These are phyloP conservation scores for Aspergillus aculeatus DNA, from an alignment of 2,329 filamentous ascomycete species.

Conservation along the genomic window DNA sequence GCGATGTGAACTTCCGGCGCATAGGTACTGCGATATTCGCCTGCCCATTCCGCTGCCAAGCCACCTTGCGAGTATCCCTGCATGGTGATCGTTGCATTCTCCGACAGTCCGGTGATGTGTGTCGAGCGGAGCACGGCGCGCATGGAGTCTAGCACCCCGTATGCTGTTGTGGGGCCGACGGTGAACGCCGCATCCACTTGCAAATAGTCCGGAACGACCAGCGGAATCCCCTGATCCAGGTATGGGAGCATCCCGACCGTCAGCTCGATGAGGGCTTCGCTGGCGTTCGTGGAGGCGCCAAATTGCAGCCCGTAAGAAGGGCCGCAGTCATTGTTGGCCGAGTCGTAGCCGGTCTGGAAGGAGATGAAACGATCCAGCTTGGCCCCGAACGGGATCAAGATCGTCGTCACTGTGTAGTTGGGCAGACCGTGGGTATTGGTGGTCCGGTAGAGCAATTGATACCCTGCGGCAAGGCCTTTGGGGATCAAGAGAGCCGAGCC, in stretches of 20 bases:
- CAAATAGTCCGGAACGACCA: not conserved
- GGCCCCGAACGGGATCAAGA: not conserved
- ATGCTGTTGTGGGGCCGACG: not conserved
- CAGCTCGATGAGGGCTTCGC: not conserved
- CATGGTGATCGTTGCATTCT: not conserved
- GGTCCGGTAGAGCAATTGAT: not conserved
- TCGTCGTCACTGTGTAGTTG: not conserved
- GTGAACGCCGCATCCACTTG: not conserved
- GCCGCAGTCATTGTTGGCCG: not conserved
- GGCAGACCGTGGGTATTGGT: not conserved
- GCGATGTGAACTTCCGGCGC: slow-evolving; percentile 1
- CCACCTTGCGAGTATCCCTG: not conserved
- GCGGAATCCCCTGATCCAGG: not conserved
- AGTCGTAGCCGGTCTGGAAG: not conserved
- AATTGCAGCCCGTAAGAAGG: not conserved
- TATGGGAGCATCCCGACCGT: not conserved
- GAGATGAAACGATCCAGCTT: not conserved
- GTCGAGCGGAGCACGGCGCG: not conserved
- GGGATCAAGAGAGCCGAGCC: not conserved
- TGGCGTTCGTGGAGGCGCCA: not conserved
- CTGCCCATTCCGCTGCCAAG: not conserved
- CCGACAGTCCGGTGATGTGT: not conserved
- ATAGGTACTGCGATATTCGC: not conserved
- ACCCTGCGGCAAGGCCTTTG: not conserved
- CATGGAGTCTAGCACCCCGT: not conserved